Evolutionary conservation across 1,139 yeast species (phyloP).

Genomic region (Waltiozyma sp.): DNA sequence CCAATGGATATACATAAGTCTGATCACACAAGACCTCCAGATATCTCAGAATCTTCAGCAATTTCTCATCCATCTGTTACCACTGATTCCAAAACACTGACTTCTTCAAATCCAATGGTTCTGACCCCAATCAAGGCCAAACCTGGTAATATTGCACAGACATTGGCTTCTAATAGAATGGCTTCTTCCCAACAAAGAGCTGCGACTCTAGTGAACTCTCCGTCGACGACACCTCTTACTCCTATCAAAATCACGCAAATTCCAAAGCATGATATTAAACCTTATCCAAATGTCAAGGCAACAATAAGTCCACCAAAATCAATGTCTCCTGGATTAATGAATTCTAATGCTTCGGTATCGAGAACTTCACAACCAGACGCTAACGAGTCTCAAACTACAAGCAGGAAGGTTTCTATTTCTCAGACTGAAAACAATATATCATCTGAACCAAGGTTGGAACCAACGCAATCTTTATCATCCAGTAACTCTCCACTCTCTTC

Average conservation of each 20-base stretch:
- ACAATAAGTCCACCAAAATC: neutral
- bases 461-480: neutral
- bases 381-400: neutral
- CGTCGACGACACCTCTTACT: neutral
- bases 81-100: neutral
- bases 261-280: neutral
- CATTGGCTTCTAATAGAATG: neutral
- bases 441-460: neutral
- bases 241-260: neutral
- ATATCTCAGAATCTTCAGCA: neutral
- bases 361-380: neutral
- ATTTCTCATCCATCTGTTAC: neutral
- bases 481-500: neutral
- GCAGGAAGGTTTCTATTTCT: neutral
- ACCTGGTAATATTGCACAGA: neutral
- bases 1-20: no score
- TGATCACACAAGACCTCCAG: neutral
- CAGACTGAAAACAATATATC: neutral
- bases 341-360: neutral
- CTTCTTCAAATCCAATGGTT: neutral
- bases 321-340: neutral
- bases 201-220: neutral
- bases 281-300: neutral
- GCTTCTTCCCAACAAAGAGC: neutral
- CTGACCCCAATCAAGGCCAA: neutral